These are phyloP conservation scores for Arachnomyces sp. DNA, from an alignment of 2,329 filamentous ascomycete species.

Conservation along the genomic window DNA sequence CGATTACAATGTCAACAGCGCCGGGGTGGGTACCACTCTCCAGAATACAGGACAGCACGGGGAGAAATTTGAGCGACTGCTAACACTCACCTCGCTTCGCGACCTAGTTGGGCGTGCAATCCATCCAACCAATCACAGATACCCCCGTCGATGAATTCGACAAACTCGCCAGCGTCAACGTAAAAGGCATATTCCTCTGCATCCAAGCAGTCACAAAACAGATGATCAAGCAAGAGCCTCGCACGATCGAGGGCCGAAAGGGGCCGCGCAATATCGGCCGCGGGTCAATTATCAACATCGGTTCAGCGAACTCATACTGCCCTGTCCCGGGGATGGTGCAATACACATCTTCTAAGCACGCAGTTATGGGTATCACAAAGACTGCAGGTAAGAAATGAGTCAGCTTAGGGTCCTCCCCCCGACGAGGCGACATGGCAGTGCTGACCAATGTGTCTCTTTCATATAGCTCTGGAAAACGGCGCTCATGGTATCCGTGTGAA, in stretches of 20 bases:
- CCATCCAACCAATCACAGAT: neutral
- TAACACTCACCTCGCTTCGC: neutral
- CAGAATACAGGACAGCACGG: no score
- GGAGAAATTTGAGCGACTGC: no score
- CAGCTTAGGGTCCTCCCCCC: no score
- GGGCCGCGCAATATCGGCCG: conserved; percentile 15
- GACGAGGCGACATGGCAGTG: no score
- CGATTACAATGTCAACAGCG: conserved; percentile 19
- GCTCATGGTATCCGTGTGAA: conserved; percentile 24
- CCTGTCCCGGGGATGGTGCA: conserved; percentile 27
- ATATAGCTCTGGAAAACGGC: conserved; percentile 22
- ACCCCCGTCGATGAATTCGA: conserved; percentile 23
- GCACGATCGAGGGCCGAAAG: conserved; percentile 28
- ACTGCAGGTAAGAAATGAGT: conserved; percentile 26
- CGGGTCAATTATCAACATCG: conserved; percentile 33
- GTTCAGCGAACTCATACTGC: conserved; percentile 24
- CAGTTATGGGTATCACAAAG: conserved; percentile 37
- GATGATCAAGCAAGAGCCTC: conserved; percentile 17
- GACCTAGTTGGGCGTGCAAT: conserved; percentile 2
- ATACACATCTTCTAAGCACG: conserved; percentile 38
- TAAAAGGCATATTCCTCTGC: conserved; percentile 33
- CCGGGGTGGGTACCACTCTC: conserved; percentile 11
- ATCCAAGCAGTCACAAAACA: conserved; percentile 22
- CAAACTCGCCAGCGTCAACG: conserved; percentile 29
- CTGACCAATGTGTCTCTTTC: no score